Evolutionary conservation across 2,329 filamentous ascomycete species (phyloP).

Genomic region (Penicillium sp.): DNA sequence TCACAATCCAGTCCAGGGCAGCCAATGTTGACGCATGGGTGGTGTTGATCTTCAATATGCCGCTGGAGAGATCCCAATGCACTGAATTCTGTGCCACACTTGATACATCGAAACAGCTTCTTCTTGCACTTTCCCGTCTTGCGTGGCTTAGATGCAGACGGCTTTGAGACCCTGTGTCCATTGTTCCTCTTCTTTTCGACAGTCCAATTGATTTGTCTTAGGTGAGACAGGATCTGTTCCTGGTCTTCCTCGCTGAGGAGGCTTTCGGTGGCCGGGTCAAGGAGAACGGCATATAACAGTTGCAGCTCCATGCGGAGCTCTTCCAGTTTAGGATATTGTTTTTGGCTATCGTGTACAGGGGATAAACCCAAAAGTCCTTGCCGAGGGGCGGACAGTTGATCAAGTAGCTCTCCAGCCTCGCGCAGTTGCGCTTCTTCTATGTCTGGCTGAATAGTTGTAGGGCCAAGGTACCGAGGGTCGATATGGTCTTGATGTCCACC

Average conservation of each 20-base stretch:
- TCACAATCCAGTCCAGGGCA: not conserved
- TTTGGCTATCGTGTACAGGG: not conserved
- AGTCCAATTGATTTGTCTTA: not conserved
- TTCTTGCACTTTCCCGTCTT: not conserved
- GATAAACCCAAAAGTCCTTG: not conserved
- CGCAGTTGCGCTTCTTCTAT: too few relatives aligned
- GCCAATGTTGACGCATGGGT: not conserved
- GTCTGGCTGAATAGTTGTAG: too few relatives aligned
- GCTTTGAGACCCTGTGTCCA: not conserved
- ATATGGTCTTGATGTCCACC: too few relatives aligned
- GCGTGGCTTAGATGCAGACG: not conserved
- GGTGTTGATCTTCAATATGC: not conserved
- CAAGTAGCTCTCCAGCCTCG: too few relatives aligned
- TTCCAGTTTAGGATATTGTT: accelerated
- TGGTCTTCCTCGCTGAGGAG: not conserved
- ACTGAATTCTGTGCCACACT: not conserved
- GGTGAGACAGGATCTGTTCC: not conserved
- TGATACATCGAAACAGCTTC: not conserved
- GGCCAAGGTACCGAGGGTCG: too few relatives aligned
- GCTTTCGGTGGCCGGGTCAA: too few relatives aligned
- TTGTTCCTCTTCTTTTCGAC: not conserved
- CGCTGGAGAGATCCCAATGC: not conserved
- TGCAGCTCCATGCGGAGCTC: not conserved
- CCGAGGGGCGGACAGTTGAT: not conserved
- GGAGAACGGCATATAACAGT: not conserved